phyloP scores from a whole-genome alignment of 179 eudicot species.

The Camellia oleifera region DNA sequence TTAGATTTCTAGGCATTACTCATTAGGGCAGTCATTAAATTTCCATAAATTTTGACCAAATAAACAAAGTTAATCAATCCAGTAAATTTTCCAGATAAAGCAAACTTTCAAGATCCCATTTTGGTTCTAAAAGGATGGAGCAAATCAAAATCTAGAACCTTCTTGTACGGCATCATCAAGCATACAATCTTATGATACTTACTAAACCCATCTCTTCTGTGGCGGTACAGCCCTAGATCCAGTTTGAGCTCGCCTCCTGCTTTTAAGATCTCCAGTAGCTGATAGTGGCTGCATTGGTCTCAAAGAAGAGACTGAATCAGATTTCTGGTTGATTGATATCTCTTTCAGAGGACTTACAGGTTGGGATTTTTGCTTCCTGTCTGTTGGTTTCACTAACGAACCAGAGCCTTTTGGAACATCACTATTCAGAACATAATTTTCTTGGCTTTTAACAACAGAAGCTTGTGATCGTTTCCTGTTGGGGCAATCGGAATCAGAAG shows the following conservation, averaged over 20 bases:
- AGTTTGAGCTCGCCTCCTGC: slow-evolving; percentile 41
- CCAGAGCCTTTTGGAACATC: slow-evolving; percentile 20
- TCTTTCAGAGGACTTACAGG: slow-evolving; percentile 57
- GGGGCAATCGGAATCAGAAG: slow-evolving; percentile 78
- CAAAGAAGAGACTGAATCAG: slow-evolving; percentile 19
- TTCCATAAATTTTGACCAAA: too few species aligned
- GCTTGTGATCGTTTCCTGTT: slow-evolving; percentile 21
- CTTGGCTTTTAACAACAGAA: slow-evolving; percentile 17
- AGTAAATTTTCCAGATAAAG: neutral
- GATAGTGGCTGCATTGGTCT: slow-evolving; percentile 27
- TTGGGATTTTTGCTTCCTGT: slow-evolving; percentile 30
- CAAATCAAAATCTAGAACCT: neutral
- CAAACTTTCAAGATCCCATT: neutral
- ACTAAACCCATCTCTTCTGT: slow-evolving; percentile 70
- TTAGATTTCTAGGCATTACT: too few species aligned
- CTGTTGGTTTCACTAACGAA: slow-evolving; percentile 24
- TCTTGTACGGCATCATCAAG: neutral
- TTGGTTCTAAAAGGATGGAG: neutral
- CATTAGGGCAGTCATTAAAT: too few species aligned
- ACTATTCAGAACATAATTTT: slow-evolving; percentile 14
- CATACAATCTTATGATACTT: slow-evolving; percentile 13
- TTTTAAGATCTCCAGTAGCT: slow-evolving; percentile 36
- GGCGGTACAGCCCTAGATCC: slow-evolving; percentile 36
- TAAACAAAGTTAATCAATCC: neutral
- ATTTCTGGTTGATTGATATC: slow-evolving; percentile 55